Conservation (phyloP, 148 eudicot species). For the Amaranthus palmeri region DNA sequence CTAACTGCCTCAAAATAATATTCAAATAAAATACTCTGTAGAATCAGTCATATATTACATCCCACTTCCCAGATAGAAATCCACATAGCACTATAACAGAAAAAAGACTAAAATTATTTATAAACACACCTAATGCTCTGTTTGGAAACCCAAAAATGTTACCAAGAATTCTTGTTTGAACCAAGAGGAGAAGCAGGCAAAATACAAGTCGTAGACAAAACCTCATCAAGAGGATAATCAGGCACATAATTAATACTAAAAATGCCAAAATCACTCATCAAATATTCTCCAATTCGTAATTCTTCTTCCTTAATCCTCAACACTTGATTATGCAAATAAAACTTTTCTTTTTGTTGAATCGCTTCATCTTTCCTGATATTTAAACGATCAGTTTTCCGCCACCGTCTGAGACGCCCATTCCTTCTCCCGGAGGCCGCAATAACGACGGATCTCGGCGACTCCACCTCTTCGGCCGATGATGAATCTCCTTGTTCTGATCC, state of each 20-base stretch:
- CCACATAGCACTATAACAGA: too few species aligned
- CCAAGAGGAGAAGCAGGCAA: slow-evolving; percentile 32
- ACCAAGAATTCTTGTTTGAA: neutral
- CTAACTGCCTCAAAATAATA: too few species aligned
- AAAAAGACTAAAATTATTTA: too few species aligned
- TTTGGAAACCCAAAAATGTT: neutral
- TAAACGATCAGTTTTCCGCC: neutral
- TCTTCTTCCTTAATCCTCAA: slow-evolving; percentile 29
- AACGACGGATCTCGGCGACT: slow-evolving; percentile 25
- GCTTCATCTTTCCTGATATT: neutral
- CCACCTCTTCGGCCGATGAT: slow-evolving; percentile 25
- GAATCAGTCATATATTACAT: too few species aligned
- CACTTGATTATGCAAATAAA: slow-evolving; percentile 20
- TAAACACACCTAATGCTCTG: too few species aligned
- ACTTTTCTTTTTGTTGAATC: neutral
- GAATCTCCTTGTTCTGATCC: slow-evolving; percentile 20
- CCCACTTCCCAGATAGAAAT: too few species aligned
- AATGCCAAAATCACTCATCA: slow-evolving; percentile 13
- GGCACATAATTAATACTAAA: slow-evolving; percentile 5
- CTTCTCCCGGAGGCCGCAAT: neutral
- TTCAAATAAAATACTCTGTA: too few species aligned
- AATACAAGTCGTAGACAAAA: neutral
- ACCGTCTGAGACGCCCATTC: neutral
- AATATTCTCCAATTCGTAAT: slow-evolving; percentile 20
- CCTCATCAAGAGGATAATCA: slow-evolving; percentile 15